Evolutionary conservation across 768 basidiomycete genomes (phyloP).

Genomic region (Naganishia friedmannii): DNA sequence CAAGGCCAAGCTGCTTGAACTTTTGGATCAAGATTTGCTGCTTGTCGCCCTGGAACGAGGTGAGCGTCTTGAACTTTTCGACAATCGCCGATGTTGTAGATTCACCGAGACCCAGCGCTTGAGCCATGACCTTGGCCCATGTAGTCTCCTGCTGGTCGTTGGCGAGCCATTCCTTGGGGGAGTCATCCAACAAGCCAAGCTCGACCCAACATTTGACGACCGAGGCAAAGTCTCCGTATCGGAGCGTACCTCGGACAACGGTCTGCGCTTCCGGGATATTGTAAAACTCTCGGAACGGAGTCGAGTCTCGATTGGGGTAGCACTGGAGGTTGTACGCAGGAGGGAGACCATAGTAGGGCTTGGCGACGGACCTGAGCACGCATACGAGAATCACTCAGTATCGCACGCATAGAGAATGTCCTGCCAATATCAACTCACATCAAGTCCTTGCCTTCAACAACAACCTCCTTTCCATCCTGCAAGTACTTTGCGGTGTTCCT

Average conservation of each 20-base stretch:
- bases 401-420: background rate
- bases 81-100: constrained; percentile 77
- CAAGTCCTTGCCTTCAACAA: constrained; percentile 73
- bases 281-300: constrained; percentile 86
- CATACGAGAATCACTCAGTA: background rate
- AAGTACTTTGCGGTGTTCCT: constrained; percentile 84
- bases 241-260: constrained; percentile 83
- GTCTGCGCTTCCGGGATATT: constrained; percentile 90
- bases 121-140: constrained; percentile 80
- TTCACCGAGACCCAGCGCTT: constrained; percentile 60
- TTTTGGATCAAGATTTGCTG: constrained; percentile 76
- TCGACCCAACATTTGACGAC: constrained; percentile 84
- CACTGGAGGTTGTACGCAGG: constrained; percentile 86
- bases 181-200: constrained; percentile 78
- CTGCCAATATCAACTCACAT: constrained; percentile 58
- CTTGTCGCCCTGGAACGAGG: constrained; percentile 65
- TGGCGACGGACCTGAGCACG: constrained; percentile 57
- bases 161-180: constrained; percentile 70
- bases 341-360: constrained; percentile 82
- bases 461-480: constrained; percentile 63
- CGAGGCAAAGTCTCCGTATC: constrained; percentile 79
- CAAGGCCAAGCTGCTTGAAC: constrained; percentile 86
- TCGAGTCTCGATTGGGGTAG: constrained; percentile 94
- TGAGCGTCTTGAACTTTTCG: constrained; percentile 66
- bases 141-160: constrained; percentile 60